phyloP scores from a whole-genome alignment of 345 rosid genomes.

The Acer yangbiense region DNA sequence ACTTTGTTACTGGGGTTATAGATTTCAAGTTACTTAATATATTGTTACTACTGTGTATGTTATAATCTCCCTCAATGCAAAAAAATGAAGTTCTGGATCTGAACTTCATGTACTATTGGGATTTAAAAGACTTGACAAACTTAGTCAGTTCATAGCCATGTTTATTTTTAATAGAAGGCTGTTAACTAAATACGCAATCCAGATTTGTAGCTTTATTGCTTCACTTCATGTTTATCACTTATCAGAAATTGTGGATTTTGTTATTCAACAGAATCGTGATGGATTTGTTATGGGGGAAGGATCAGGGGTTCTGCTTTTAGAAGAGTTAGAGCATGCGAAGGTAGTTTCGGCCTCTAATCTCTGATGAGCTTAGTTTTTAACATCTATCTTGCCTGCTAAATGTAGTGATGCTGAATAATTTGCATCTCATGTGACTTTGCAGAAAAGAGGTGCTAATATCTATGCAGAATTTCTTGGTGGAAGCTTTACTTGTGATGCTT shows the following conservation, averaged over 20 bases:
- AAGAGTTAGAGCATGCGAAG: constrained; percentile 97
- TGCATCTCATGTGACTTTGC: constrained; percentile 20
- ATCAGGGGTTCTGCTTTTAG: constrained; percentile 94
- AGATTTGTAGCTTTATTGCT: constrained; percentile 7
- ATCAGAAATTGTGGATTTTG: constrained; percentile 10
- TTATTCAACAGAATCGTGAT: constrained; percentile 73
- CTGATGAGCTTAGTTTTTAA: neutral
- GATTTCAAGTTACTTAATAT: neutral
- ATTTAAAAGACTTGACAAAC: neutral
- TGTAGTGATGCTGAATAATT: neutral
- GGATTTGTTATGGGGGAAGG: constrained; percentile 99
- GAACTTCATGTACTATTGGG: neutral
- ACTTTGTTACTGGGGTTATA: neutral
- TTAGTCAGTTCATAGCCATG: neutral
- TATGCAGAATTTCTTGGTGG: constrained; percentile 97
- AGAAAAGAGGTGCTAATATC: constrained; percentile 89
- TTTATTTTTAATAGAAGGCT: neutral
- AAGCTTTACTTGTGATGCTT: constrained; percentile 93
- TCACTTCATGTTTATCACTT: constrained; percentile 8
- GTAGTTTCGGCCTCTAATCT: constrained; percentile 34
- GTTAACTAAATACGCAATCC: constrained; percentile 1
- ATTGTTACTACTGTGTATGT: neutral
- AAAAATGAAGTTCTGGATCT: neutral
- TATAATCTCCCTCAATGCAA: neutral
- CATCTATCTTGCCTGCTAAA: neutral